These are phyloP conservation scores for Danielozyma ontarioensis DNA, from an alignment of 805 yeast species.

Conservation along the genomic window DNA sequence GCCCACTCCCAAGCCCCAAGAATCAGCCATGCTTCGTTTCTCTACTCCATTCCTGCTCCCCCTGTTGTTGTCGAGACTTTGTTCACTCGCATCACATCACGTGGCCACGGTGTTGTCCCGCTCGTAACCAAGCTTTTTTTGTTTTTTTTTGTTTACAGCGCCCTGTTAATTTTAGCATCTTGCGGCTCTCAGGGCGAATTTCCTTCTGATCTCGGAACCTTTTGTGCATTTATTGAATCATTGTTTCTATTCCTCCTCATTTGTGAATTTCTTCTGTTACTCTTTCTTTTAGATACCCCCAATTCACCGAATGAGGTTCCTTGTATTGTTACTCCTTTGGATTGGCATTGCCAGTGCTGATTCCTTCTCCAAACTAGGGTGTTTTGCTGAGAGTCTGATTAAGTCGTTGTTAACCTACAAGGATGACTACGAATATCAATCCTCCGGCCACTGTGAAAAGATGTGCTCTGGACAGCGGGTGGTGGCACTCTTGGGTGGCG, in stretches of 20 bases:
- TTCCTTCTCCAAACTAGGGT: background rate
- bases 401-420: conserved; percentile 23
- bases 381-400: background rate
- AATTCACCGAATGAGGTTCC: background rate
- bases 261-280: no score
- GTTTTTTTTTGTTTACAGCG: background rate
- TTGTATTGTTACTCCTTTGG: background rate
- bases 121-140: background rate
- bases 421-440: conserved; percentile 54
- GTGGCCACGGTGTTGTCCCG: background rate
- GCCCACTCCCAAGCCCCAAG: no score
- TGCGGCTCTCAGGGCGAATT: background rate
- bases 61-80: no score
- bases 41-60: no score
- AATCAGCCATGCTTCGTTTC: no score
- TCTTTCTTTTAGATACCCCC: no score
- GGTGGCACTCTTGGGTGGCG: conserved; percentile 42
- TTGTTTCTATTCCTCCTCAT: no score
- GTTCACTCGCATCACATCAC: no score
- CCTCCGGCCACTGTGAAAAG: conserved; percentile 50
- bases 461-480: conserved; percentile 45
- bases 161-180: background rate
- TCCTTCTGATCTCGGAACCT: no score
- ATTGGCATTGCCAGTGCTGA: background rate
- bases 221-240: no score